Base-by-base conservation (phyloP, 345 rosid species). In the Pelargonium nanum region DNA sequence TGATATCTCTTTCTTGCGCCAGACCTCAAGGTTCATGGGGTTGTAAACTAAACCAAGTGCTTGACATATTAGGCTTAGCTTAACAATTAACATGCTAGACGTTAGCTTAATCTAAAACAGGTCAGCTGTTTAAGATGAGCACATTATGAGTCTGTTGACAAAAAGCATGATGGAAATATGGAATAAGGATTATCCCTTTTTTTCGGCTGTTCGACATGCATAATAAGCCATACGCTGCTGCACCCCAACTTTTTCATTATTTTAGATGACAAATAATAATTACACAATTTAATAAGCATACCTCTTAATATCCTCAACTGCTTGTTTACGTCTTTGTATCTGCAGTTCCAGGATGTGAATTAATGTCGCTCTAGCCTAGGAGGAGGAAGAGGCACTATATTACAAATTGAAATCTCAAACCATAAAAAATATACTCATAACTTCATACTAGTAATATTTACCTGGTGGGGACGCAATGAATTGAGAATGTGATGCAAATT, bases 401-500 rank as follows among this genome's bases (percentile, higher is more conserved):
- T 32, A 53, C 22, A 56, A 48, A 64, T 23, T 4, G 0, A 4
- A 61, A 51, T 63, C 30, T 53, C 54, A 69, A 56, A 55, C 65
- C 7, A 10, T 3, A 40, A 2, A 40, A 40, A 40, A 40, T 40
- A 40, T 40, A 17, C 15, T 9, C 0, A 6, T 17, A 40, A 40
- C 48, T 17, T 40, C 48, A 12, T 40, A 9, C 48, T 12, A 40
- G 48, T 51, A 23, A n/a, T 25, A 58, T 58, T 34, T 52, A 85
- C 97, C 85, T 89, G 96, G 77, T 93, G 99, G 45, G 97, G 97
- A 30, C 96, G 88, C 71, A 89, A 76, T 16, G 91, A 93, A 77
- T 93, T 93, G 55, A 93, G 94, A 68, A 93, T 87, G 75, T 93
- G 96, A 75, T 93, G 99, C 80, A 89, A 74, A 60, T 93, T 93